Base-by-base conservation (phyloP, 768 basidiomycete genomes). In the Gloeostereum incarnatum region DNA sequence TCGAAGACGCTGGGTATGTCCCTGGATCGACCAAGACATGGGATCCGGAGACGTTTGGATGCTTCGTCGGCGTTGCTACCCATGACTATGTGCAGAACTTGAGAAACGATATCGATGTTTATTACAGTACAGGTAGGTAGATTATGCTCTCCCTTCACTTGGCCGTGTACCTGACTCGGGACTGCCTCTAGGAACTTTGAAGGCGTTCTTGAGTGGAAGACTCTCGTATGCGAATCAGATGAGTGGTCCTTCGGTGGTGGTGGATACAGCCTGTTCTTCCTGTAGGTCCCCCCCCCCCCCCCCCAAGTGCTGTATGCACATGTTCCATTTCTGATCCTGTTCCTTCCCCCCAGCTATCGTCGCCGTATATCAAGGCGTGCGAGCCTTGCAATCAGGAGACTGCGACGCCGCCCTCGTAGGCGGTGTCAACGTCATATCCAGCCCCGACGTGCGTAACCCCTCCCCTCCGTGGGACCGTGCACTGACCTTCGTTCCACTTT, bases 191-290 rank as follows among this genome's bases (percentile, higher is more conserved):
- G 83, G 83, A n/a, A 87, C 77, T 0, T 49, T 83, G 35, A 65
- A 60, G 27, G 71, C 81, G 20, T 84, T 84, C 52, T 56, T 83
- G 32, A 80, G 78, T 41, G 83, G 84, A 7, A 75, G 81, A 16
- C 65, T 86, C 36, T 81, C 82, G 1, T 76, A 82, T 45, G 74
- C 71, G 3, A 74, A 84, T 65, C 63, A 72, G 40, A 63, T 82
- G 32, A 63, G 76, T 25, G 84, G 84, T 0, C 82, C 83, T 1
- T 84, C 83, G 0, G 60, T 81, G 13, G 79, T 81, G 1, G 57
- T 82, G 24, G 80, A 87, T 43, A 86, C 83, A 0, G 80, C 82
- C 1, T 86, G 84, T 52, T 86, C 82, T 6, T 80, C 81, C 3
- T 81, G n/a, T n/a, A n/a, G n/a, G n/a, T n/a, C n/a, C n/a, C n/a